phyloP scores from a whole-genome alignment of 1,284 basidiomycete genomes.

The Erythrobasidium hasegawianum region DNA sequence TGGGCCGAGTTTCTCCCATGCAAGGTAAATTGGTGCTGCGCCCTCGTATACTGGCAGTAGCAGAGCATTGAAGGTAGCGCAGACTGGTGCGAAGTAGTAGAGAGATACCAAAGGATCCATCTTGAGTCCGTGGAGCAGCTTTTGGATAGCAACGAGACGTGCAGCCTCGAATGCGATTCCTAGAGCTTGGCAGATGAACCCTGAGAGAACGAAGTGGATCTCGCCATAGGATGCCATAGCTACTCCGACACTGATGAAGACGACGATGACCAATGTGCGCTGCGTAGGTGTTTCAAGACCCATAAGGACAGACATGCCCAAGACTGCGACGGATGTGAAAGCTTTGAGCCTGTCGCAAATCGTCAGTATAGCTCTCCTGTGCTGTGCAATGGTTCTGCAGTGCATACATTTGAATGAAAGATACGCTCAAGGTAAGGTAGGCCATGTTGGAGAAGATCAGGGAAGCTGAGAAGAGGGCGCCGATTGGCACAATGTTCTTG shows the following conservation, averaged over 20 bases:
- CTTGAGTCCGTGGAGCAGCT: constrained; percentile 53
- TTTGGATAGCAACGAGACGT: constrained; percentile 54
- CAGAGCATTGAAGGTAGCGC: constrained; percentile 52
- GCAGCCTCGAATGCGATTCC: constrained; percentile 53
- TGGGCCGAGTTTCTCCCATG: constrained; percentile 50
- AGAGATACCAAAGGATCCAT: constrained; percentile 54
- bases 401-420: constrained; percentile 54
- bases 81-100: constrained; percentile 53
- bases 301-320: constrained; percentile 45
- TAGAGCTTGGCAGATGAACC: constrained; percentile 52
- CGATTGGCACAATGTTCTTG: constrained; percentile 53
- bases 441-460: constrained; percentile 54
- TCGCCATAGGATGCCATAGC: constrained; percentile 48
- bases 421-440: constrained; percentile 52
- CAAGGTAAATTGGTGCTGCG: constrained; percentile 49
- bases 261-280: constrained; percentile 50
- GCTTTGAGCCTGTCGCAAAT: constrained; percentile 52
- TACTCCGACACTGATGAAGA: constrained; percentile 53
- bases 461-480: constrained; percentile 52
- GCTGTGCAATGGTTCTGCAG: constrained; percentile 55
- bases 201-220: constrained; percentile 48
- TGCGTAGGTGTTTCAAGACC: constrained; percentile 46
- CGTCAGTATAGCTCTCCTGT: constrained; percentile 21
- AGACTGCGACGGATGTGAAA: constrained; percentile 46
- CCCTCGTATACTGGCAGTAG: constrained; percentile 54